phyloP scores from a whole-genome alignment of 805 yeast genomes.

The Metschnikowia koreensis region DNA sequence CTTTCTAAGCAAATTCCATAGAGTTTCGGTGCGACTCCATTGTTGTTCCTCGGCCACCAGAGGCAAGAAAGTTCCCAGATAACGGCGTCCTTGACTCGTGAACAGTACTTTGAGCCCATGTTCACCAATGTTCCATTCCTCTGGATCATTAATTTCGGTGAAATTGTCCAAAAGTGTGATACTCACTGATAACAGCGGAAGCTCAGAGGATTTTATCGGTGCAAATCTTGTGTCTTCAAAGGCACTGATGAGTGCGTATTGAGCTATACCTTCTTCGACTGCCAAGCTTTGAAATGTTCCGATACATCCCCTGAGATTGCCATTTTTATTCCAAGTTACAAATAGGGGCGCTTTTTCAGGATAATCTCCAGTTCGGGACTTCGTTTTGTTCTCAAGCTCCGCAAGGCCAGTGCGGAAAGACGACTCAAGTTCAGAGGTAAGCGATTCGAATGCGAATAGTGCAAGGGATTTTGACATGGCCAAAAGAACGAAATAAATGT shows the following conservation, averaged over 20 bases:
- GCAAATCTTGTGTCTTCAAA: slow-evolving; percentile 74
- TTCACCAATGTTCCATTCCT: slow-evolving; percentile 77
- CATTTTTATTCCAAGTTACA: slow-evolving; percentile 76
- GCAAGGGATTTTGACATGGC: slow-evolving; percentile 41
- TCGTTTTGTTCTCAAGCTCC: slow-evolving; percentile 7
- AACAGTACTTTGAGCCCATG: slow-evolving; percentile 77
- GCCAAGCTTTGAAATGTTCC: slow-evolving; percentile 73
- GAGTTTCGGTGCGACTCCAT: slow-evolving; percentile 73
- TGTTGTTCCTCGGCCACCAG: slow-evolving; percentile 85
- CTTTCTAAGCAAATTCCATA: slow-evolving; percentile 67
- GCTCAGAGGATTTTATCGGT: slow-evolving; percentile 58
- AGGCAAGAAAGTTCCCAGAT: slow-evolving; percentile 84
- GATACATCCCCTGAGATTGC: slow-evolving; percentile 79
- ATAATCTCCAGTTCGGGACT: slow-evolving; percentile 8
- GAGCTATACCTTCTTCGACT: slow-evolving; percentile 55
- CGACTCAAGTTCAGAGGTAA: slow-evolving; percentile 21
- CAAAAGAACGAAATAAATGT: no score
- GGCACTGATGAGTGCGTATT: slow-evolving; percentile 63
- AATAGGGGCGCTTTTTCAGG: slow-evolving; percentile 56
- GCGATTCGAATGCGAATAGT: slow-evolving; percentile 36
- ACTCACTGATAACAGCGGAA: slow-evolving; percentile 51
- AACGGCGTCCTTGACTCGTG: slow-evolving; percentile 33
- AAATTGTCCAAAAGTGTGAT: slow-evolving; percentile 68
- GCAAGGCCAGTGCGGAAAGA: slow-evolving; percentile 11
- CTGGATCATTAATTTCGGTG: slow-evolving; percentile 47